These are phyloP conservation scores for Lindgomyces ingoldianus DNA, from an alignment of 495 filamentous ascomycete genomes.

Conservation along the genomic window DNA sequence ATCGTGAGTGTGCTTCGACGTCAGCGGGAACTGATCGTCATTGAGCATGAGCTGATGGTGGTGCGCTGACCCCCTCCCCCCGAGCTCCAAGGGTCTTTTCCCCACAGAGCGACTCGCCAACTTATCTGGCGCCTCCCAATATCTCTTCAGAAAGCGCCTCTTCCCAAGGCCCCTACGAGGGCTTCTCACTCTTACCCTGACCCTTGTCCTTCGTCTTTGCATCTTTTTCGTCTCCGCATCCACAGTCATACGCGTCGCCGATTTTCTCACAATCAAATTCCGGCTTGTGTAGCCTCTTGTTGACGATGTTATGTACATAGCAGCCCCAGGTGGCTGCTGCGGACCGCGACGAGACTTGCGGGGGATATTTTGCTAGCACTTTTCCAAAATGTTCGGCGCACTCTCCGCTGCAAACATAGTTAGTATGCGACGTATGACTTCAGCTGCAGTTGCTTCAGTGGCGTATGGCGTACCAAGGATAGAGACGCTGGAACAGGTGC, in stretches of 20 bases:
- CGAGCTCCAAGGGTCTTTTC: constrained; percentile 19
- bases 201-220: constrained; percentile 51
- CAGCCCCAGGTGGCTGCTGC: constrained; percentile 90
- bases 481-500: constrained; percentile 85
- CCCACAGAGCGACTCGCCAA: neutral
- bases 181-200: constrained; percentile 22
- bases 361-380: constrained; percentile 80
- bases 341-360: constrained; percentile 81
- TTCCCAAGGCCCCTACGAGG: constrained; percentile 15
- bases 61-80: constrained; percentile 26
- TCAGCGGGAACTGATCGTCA: constrained; percentile 9
- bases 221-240: constrained; percentile 71
- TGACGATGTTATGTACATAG: constrained; percentile 92
- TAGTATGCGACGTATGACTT: constrained; percentile 22
- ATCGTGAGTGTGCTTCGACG: neutral
- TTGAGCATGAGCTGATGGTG: neutral
- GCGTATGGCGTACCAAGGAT: constrained; percentile 65
- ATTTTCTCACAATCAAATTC: constrained; percentile 87
- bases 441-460: constrained; percentile 23
- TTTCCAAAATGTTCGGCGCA: constrained; percentile 89
- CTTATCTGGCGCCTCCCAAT: neutral
- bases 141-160: constrained; percentile 22
- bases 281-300: constrained; percentile 77
- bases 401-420: constrained; percentile 67
- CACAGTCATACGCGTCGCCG: constrained; percentile 93